Conservation (phyloP, 1,284 basidiomycete species). For the Thecaphora thlaspeos region DNA sequence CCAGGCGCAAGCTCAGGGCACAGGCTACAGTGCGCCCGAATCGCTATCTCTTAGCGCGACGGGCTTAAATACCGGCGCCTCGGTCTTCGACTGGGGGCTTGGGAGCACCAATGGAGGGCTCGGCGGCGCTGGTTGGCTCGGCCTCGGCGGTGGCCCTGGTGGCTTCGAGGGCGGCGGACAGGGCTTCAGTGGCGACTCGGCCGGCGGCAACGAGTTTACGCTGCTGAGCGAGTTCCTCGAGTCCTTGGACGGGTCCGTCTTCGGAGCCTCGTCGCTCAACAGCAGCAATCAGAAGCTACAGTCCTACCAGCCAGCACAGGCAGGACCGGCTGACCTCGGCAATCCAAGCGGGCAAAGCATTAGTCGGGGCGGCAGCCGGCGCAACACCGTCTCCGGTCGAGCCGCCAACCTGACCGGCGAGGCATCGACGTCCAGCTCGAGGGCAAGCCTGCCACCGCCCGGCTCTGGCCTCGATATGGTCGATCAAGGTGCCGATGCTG, state of each 20-base stretch:
- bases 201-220: conserved; percentile 50
- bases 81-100: conserved; percentile 14
- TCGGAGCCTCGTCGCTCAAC: conserved; percentile 12
- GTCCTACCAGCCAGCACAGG: neutral
- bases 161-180: conserved; percentile 29
- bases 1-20: neutral
- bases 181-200: conserved; percentile 45
- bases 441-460: neutral
- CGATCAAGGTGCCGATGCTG: neutral
- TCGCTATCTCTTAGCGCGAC: conserved; percentile 1
- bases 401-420: neutral
- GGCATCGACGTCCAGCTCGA: neutral
- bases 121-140: conserved; percentile 51
- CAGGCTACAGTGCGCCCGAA: too few relatives aligned
- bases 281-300: neutral
- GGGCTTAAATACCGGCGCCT: conserved; percentile 9
- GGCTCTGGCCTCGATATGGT: neutral
- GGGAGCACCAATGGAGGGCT: conserved; percentile 9
- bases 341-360: too few relatives aligned
- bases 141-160: conserved; percentile 43
- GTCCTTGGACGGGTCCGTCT: conserved; percentile 44
- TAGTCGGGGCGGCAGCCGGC: conserved; percentile 11
- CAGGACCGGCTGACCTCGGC: too few relatives aligned
- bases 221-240: conserved; percentile 53
- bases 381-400: conserved; percentile 23